Percentiles rank a stretch among this genome's conserved stretches.
These are phyloP conservation scores for Penicillium expansum DNA, from an alignment of 2,329 filamentous ascomycete species.

Conservation along the genomic window DNA sequence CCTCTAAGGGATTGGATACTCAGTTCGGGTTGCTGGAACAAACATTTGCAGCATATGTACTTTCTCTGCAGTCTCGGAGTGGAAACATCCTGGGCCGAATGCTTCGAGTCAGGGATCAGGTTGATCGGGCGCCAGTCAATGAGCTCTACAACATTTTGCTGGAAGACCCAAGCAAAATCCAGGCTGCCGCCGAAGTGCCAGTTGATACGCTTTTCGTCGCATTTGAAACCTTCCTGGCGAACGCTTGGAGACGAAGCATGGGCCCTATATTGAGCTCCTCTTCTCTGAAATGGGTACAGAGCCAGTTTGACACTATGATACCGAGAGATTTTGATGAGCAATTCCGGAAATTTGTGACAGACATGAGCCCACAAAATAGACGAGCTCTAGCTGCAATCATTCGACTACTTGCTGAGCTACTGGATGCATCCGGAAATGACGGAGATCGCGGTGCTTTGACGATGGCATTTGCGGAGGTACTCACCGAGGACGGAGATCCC, in stretches of 20 bases:
- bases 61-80: slow-evolving; percentile 78
- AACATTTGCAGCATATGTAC: slow-evolving; percentile 77
- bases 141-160: slow-evolving; percentile 86
- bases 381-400: slow-evolving; percentile 81
- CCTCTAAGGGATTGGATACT: slow-evolving; percentile 56
- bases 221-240: slow-evolving; percentile 87
- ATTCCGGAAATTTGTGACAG: slow-evolving; percentile 53
- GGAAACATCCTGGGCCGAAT: slow-evolving; percentile 80
- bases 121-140: slow-evolving; percentile 78
- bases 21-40: slow-evolving; percentile 75
- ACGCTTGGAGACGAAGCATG: slow-evolving; percentile 86
- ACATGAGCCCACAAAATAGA: slow-evolving; percentile 59
- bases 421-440: slow-evolving; percentile 88
- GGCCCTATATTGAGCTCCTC: slow-evolving; percentile 75
- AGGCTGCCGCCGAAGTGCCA: slow-evolving; percentile 69
- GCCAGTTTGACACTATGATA: slow-evolving; percentile 42
- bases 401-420: slow-evolving; percentile 78
- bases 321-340: slow-evolving; percentile 54
- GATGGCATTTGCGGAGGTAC: slow-evolving; percentile 80
- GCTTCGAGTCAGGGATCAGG: slow-evolving; percentile 65
- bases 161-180: slow-evolving; percentile 75
- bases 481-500: slow-evolving; percentile 73
- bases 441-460: slow-evolving; percentile 86
- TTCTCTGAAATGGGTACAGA: slow-evolving; percentile 70
- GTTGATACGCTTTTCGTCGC: slow-evolving; percentile 85